Percentiles rank a stretch among this genome's conserved stretches.
These are phyloP conservation scores for Pyrus bretschneideri DNA, from an alignment of 306 rosid genomes.

Conservation along the genomic window DNA sequence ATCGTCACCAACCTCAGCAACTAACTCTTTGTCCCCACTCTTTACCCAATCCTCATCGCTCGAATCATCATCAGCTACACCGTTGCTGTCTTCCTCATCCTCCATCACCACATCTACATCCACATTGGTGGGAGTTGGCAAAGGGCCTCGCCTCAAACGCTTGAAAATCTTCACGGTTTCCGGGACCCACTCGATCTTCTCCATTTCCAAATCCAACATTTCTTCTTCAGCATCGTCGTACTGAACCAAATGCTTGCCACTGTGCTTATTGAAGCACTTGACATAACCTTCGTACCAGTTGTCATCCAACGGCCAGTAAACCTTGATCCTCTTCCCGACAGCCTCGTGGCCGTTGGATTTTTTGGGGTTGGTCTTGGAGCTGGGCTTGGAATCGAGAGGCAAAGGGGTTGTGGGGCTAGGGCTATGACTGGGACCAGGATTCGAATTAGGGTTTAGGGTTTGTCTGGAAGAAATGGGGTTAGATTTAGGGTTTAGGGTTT, in stretches of 20 bases:
- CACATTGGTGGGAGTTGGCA: background rate
- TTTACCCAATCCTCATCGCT: conserved; percentile 75
- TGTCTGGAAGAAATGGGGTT: conserved; percentile 13
- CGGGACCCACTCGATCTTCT: conserved; percentile 63
- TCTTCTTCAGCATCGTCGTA: conserved; percentile 83
- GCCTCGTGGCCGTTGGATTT: conserved; percentile 32
- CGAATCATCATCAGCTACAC: conserved; percentile 46
- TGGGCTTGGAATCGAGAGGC: conserved; percentile 45
- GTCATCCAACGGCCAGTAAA: conserved; percentile 73
- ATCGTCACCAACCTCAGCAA: conserved; percentile 36
- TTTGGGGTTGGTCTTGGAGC: conserved; percentile 6
- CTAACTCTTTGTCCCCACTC: conserved; percentile 31
- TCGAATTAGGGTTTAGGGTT: conserved; percentile 12
- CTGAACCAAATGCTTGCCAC: conserved; percentile 47
- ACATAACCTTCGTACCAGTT: conserved; percentile 78
- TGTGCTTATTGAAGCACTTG: conserved; percentile 35
- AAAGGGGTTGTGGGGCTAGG: conserved; percentile 45
- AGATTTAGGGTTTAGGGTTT: background rate
- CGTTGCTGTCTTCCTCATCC: conserved; percentile 22
- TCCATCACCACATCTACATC: conserved; percentile 15
- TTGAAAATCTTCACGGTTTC: conserved; percentile 31
- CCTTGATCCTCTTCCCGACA: conserved; percentile 65
- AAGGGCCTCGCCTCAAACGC: conserved; percentile 40
- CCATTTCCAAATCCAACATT: conserved; percentile 40
- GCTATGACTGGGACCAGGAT: conserved; percentile 12